phyloP scores from a whole-genome alignment of 2,329 filamentous ascomycete species.

The Xylaria sp. region DNA sequence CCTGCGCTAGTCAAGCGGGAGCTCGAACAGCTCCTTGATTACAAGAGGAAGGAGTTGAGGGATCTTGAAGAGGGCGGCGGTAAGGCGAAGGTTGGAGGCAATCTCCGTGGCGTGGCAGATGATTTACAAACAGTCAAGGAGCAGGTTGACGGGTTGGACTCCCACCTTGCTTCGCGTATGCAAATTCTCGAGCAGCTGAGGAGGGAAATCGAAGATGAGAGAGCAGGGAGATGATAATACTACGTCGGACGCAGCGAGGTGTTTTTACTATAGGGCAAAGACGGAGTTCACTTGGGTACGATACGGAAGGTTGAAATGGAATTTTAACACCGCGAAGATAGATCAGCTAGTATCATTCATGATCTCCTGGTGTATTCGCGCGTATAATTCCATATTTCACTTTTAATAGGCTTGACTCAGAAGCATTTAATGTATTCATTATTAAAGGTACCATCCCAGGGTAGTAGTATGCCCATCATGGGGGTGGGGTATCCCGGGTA shows the following conservation, averaged over 20 bases:
- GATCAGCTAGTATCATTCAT: neutral
- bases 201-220: slow-evolving; percentile 89
- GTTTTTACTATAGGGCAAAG: slow-evolving; percentile 7
- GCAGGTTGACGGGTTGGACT: slow-evolving; percentile 90
- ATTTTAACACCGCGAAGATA: slow-evolving; percentile 10
- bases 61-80: slow-evolving; percentile 79
- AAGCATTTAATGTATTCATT: slow-evolving; percentile 22
- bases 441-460: slow-evolving; percentile 25
- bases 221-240: slow-evolving; percentile 63
- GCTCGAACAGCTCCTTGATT: slow-evolving; percentile 92
- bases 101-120: slow-evolving; percentile 80
- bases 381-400: neutral
- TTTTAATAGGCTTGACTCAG: neutral
- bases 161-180: slow-evolving; percentile 81
- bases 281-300: slow-evolving; percentile 30
- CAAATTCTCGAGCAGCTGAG: slow-evolving; percentile 79
- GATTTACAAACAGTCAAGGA: slow-evolving; percentile 92
- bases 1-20: slow-evolving; percentile 94
- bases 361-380: neutral
- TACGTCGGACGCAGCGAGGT: slow-evolving; percentile 10
- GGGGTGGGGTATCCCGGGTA: slow-evolving; percentile 31
- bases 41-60: slow-evolving; percentile 84
- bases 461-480: slow-evolving; percentile 14
- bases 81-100: slow-evolving; percentile 75
- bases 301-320: slow-evolving; percentile 28